Base-by-base conservation (phyloP, 306 rosid genomes). In the Vigna radiata region DNA sequence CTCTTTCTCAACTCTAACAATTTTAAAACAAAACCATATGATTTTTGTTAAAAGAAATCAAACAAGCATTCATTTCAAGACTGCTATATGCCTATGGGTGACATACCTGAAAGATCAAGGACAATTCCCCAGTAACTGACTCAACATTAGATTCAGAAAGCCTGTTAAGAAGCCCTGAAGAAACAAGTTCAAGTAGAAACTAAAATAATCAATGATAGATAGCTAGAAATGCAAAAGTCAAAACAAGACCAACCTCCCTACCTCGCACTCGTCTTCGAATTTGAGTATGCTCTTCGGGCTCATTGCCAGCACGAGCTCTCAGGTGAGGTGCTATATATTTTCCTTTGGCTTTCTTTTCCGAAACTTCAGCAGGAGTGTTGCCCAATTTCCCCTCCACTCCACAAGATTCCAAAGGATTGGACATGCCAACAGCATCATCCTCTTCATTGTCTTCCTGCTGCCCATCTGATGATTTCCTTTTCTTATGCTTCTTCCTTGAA, bases 291-390 rank as follows among this genome's bases (percentile, higher is more conserved):
- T 94, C 96, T 80, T 86, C 88, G 53, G 90, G 85, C 67, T 90
- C 96, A 81, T 79, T 86, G 58, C 92, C 86, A 60, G 88, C 87
- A 50, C 87, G 85, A 27, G 88, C 79, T 85, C 98, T 87, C 83
- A 91, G 81, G 76, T 86, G 88, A 81, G 97, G 98, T 8, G 89
- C 90, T 55, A 87, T 74, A 83, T 94, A 94, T 79, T 86, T 94
- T 82, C 70, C 79, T 67, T 54, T 73, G 7, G 61, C 78, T 77
- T 63, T 81, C 82, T 58, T 85, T 18, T 15, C 61, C 5, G 83
- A 67, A 55, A 60, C 80, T 67, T 81, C 82, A 72, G 60, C 72
- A 43, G 90, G 72, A 85, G 68, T 77, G 15, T 65, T 80, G 63
- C 71, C 73, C 15, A 48, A 66, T 27, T 76, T 68, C 63, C 27